phyloP scores from a whole-genome alignment of 2,329 filamentous ascomycete genomes.

The Xylariaceae sp. region DNA sequence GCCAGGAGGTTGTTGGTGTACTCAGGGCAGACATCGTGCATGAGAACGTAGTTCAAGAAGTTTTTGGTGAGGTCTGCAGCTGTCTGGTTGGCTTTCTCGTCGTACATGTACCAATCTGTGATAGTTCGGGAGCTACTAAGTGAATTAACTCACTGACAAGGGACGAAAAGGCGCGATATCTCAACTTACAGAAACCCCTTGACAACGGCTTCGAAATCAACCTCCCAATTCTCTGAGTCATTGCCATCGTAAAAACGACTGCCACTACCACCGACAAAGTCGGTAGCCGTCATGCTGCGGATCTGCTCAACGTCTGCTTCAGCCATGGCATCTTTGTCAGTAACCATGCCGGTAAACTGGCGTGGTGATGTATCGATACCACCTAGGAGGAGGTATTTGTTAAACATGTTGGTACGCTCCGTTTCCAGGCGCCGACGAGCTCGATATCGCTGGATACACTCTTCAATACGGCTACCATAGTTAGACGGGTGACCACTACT shows the following conservation, averaged over 20 bases:
- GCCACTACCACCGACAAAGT: constrained; percentile 58
- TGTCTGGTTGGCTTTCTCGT: constrained; percentile 60
- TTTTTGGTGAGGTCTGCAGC: constrained; percentile 76
- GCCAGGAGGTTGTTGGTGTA: constrained; percentile 70
- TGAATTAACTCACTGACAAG: constrained; percentile 23
- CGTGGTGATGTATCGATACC: constrained; percentile 69
- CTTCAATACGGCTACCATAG: constrained; percentile 73
- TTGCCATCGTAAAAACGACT: constrained; percentile 58
- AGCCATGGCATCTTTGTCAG: constrained; percentile 57
- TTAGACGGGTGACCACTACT: constrained; percentile 8
- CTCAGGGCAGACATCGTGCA: constrained; percentile 87
- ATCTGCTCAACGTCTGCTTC: constrained; percentile 69
- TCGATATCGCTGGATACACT: constrained; percentile 83
- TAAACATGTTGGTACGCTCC: constrained; percentile 70
- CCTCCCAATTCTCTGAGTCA: constrained; percentile 66
- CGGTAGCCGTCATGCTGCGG: constrained; percentile 68
- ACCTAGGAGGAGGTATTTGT: constrained; percentile 82
- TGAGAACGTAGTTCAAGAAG: constrained; percentile 86
- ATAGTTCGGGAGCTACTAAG: constrained; percentile 60
- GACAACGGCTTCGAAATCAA: constrained; percentile 81
- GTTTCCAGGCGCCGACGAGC: constrained; percentile 75
- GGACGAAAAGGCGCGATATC: background rate
- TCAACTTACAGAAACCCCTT: constrained; percentile 76
- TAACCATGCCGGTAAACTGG: constrained; percentile 67
- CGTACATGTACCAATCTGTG: constrained; percentile 62